These are phyloP conservation scores for Cokeromyces recurvatus DNA, from an alignment of 371 early-diverging fungal genomes.

Conservation along the genomic window DNA sequence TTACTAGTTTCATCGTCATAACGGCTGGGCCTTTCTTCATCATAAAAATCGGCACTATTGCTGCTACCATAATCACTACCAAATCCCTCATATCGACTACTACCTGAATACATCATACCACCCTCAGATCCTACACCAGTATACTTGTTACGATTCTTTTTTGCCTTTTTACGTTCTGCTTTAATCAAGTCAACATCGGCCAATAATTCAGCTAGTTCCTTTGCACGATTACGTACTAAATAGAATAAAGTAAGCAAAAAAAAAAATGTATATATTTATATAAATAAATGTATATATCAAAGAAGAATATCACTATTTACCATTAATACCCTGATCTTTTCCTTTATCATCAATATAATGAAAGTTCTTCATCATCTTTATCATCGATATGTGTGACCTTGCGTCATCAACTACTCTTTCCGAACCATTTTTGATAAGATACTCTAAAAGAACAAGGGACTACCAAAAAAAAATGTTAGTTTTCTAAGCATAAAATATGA, in stretches of 20 bases:
- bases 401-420: constrained; percentile 90
- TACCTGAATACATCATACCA: background rate
- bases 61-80: constrained; percentile 30
- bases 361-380: constrained; percentile 82
- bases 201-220: constrained; percentile 82
- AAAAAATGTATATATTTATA: too few relatives aligned
- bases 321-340: constrained; percentile 96
- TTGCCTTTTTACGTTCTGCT: constrained; percentile 87
- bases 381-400: constrained; percentile 74
- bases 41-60: constrained; percentile 22
- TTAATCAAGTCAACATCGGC: constrained; percentile 71
- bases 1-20: too few relatives aligned
- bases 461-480: constrained; percentile 18
- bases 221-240: constrained; percentile 87
- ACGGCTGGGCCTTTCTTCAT: background rate
- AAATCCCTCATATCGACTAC: constrained; percentile 35
- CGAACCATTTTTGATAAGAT: constrained; percentile 91
- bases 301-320: constrained; percentile 43
- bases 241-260: background rate
- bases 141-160: constrained; percentile 84
- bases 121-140: constrained; percentile 64
- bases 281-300: background rate
- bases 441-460: constrained; percentile 89
- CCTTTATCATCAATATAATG: constrained; percentile 86
- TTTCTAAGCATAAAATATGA: too few relatives aligned